These are phyloP conservation scores for Ogataea philodendri DNA, from an alignment of 805 yeast genomes.

Conservation along the genomic window DNA sequence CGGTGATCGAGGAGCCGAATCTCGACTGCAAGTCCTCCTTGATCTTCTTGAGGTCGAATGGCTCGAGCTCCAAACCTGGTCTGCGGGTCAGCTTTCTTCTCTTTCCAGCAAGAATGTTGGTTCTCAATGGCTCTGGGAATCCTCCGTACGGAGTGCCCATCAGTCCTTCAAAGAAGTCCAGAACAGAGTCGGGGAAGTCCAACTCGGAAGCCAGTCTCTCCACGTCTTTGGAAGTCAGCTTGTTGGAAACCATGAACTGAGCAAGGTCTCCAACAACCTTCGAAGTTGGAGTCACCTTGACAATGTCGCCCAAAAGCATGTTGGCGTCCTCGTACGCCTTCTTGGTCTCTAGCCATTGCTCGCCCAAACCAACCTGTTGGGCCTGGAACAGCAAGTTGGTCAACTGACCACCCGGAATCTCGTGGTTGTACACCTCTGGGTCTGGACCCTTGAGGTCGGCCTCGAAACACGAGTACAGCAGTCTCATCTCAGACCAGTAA, in stretches of 20 bases:
- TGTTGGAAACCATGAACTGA: conserved; percentile 98
- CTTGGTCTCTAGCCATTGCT: conserved; percentile 95
- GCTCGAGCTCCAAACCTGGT: conserved; percentile 89
- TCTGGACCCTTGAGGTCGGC: conserved; percentile 99
- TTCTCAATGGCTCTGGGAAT: conserved; percentile 98
- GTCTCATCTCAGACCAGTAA: conserved; percentile 99
- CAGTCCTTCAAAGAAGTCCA: conserved; percentile 98
- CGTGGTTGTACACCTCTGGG: conserved; percentile 98
- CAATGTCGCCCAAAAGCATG: conserved; percentile 88
- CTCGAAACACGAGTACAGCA: conserved; percentile 93
- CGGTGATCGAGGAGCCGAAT: conserved; percentile 73
- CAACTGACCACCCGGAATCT: conserved; percentile 99
- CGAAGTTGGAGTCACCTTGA: conserved; percentile 99
- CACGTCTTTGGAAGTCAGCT: conserved; percentile 82
- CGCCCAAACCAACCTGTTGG: conserved; percentile 96
- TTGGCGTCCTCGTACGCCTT: conserved; percentile 92
- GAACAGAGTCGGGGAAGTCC: conserved; percentile 98
- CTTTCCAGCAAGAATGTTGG: conserved; percentile 86
- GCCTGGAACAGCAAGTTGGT: conserved; percentile 98
- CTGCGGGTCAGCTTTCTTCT: conserved; percentile 84
- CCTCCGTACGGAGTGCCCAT: conserved; percentile 99
- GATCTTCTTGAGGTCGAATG: conserved; percentile 73
- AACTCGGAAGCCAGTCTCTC: conserved; percentile 80
- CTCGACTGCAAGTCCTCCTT: conserved; percentile 71
- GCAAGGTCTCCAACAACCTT: conserved; percentile 99